A percentile compares a stretch with the other conserved stretches of the same genome.
These are phyloP conservation scores for Yarrowia bubula DNA, from an alignment of 805 yeast species.

Conservation along the genomic window DNA sequence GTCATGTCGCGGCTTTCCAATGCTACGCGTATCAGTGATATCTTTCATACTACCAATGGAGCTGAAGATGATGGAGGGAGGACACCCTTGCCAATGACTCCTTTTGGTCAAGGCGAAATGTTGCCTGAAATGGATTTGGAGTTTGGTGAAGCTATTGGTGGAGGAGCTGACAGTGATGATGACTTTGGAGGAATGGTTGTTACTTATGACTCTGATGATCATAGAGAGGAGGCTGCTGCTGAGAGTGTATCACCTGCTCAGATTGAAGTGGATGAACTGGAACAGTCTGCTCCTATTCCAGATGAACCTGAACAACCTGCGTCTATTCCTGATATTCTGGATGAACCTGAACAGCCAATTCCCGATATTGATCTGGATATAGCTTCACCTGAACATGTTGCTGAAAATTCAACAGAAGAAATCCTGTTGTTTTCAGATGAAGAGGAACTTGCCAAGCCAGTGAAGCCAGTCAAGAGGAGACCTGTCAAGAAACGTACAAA, in stretches of 20 bases:
- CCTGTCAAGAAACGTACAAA: not conserved
- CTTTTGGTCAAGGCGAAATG: not conserved
- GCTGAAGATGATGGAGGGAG: not conserved
- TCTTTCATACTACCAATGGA: not conserved
- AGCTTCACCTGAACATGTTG: not conserved
- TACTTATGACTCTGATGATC: not conserved
- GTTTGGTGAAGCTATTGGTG: conserved; percentile 5
- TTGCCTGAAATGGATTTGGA: conserved; percentile 19
- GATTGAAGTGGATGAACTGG: not conserved
- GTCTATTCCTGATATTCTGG: too few species aligned
- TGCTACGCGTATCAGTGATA: conserved; percentile 12
- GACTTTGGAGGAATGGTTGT: not conserved
- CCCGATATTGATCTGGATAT: not conserved
- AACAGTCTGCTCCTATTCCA: not conserved
- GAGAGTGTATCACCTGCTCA: not conserved
- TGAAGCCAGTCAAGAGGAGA: not conserved
- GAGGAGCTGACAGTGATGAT: not conserved
- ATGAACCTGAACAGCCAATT: not conserved
- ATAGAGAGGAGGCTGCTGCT: not conserved
- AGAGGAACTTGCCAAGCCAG: not conserved
- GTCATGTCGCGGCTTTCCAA: conserved; percentile 10
- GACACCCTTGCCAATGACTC: not conserved
- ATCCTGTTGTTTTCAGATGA: not conserved
- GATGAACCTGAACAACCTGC: too few species aligned
- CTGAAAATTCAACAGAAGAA: not conserved